Percentiles rank a stretch among this genome's conserved stretches.
These are phyloP conservation scores for Jacaranda mimosifolia DNA, from an alignment of 257 asterid species.

Conservation along the genomic window DNA sequence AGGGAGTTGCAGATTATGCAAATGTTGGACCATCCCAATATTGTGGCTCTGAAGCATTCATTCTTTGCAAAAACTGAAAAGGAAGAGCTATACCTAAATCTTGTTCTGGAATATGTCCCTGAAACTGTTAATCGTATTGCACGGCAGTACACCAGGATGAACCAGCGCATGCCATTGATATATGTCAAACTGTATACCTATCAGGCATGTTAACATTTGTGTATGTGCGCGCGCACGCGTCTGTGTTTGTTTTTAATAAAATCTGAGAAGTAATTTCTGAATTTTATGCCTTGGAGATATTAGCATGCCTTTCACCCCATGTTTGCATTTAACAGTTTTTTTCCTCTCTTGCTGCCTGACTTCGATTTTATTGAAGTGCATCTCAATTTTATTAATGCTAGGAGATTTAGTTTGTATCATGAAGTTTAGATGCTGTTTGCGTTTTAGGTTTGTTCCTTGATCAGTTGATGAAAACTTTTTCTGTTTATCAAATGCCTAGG, in stretches of 20 bases:
- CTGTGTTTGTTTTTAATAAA: background rate
- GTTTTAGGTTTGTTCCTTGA: constrained; percentile 16
- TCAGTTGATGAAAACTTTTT: background rate
- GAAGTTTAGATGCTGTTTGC: constrained; percentile 8
- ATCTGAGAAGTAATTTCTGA: background rate
- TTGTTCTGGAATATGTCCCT: constrained; percentile 95
- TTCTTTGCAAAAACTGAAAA: constrained; percentile 89
- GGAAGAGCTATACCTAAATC: constrained; percentile 94
- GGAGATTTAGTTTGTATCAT: background rate
- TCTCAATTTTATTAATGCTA: constrained; percentile 12
- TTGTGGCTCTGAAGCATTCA: constrained; percentile 90
- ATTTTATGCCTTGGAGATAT: constrained; percentile 16
- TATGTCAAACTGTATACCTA: constrained; percentile 91
- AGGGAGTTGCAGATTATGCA: constrained; percentile 98
- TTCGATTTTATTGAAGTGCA: background rate
- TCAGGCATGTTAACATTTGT: constrained; percentile 61
- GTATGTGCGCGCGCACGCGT: background rate
- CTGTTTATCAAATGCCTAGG: constrained; percentile 6
- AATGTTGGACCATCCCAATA: constrained; percentile 97
- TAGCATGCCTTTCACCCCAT: constrained; percentile 13
- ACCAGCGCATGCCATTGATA: constrained; percentile 87
- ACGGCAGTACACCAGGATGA: constrained; percentile 92
- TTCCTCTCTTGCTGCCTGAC: constrained; percentile 4
- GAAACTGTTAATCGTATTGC: constrained; percentile 95
- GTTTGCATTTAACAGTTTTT: constrained; percentile 6